Evolutionary conservation across 2,329 filamentous ascomycete genomes (phyloP), one percentile per base, ranked within the genome.

Genomic region (Fusarium coicis): DNA sequence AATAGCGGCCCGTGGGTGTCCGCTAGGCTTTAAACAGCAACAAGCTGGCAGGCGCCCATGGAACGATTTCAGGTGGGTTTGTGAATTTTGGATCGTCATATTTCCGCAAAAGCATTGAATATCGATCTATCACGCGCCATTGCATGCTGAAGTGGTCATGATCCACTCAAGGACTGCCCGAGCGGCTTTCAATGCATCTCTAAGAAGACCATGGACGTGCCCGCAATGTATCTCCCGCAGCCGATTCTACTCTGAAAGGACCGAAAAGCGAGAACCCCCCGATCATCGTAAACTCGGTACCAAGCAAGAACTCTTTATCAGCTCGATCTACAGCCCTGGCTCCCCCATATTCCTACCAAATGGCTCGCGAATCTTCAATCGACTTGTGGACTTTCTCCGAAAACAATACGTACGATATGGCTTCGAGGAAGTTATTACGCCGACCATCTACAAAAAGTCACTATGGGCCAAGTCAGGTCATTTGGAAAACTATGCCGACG

Each of bases 381-480:
- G 93, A 61, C 89, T 97, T 28, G 90, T 94, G 67, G 88, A 92
- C 47, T 97, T 96, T 79, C 87, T 97, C 63, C 92, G 94, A 72
- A 91, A 91, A 66, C 94, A 97, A 79, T 97, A 97, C 79, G 89
- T 92, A 32, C 89, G 91, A 72, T 96, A 96, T 82, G 94, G 94
- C 67, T 97, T 96, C 80, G 88, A 95, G 74, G 94, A 97, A 81
- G 94, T 97, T 73, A 91, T 97, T 76, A 96, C 94, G 12, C 94
- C 95, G 4, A 96, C 91, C 54, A 96, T 97, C 79, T 97, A 96
- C 86, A 97, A 97, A 79, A 93, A 93, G 80, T 91, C 93, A 10
- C 84, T 97, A 36, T 97, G 94, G 95, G 91, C 93, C 77, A 92
- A 91, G 74, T 96, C 93, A 1, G 94, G 94, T 5, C 94, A 97